phyloP scores from a whole-genome alignment of 2,329 filamentous ascomycete species.

The Clarireedia monteithiana region DNA sequence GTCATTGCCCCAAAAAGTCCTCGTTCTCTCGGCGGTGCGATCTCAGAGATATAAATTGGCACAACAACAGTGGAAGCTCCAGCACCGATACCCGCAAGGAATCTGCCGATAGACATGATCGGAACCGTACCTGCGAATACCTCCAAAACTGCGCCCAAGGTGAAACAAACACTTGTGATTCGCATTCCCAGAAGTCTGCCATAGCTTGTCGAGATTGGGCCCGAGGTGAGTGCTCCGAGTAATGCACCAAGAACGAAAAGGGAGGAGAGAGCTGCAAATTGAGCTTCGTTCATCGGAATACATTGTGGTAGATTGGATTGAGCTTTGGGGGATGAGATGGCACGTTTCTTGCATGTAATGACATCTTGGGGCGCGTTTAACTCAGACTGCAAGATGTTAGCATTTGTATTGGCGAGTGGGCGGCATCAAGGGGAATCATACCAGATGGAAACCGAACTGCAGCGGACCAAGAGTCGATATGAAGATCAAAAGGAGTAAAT shows the following conservation, averaged over 20 bases:
- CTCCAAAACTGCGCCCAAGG: slow-evolving; percentile 68
- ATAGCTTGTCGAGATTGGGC: slow-evolving; percentile 67
- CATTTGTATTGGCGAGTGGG: slow-evolving; percentile 1
- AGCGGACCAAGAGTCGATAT: slow-evolving; percentile 79
- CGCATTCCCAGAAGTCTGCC: slow-evolving; percentile 74
- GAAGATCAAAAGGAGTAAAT: slow-evolving; percentile 68
- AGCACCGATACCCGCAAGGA: slow-evolving; percentile 76
- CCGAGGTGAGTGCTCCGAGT: slow-evolving; percentile 70
- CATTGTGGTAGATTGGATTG: slow-evolving; percentile 56
- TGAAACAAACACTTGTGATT: slow-evolving; percentile 67
- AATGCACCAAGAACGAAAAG: slow-evolving; percentile 89
- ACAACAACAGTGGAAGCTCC: slow-evolving; percentile 89
- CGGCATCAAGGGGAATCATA: slow-evolving; percentile 34
- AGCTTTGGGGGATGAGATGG: slow-evolving; percentile 31
- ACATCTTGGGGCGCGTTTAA: slow-evolving; percentile 93
- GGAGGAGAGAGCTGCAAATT: slow-evolving; percentile 81
- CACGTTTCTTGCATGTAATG: slow-evolving; percentile 71
- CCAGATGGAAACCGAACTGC: slow-evolving; percentile 91
- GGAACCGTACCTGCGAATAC: slow-evolving; percentile 60
- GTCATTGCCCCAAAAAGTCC: slow-evolving; percentile 82
- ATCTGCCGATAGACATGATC: slow-evolving; percentile 63
- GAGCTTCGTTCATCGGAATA: slow-evolving; percentile 75
- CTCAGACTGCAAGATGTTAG: slow-evolving; percentile 57
- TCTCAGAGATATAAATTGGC: slow-evolving; percentile 88
- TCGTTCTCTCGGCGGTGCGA: slow-evolving; percentile 65